Base-by-base conservation (phyloP, 306 rosid genomes). In the Cicer judaicum region DNA sequence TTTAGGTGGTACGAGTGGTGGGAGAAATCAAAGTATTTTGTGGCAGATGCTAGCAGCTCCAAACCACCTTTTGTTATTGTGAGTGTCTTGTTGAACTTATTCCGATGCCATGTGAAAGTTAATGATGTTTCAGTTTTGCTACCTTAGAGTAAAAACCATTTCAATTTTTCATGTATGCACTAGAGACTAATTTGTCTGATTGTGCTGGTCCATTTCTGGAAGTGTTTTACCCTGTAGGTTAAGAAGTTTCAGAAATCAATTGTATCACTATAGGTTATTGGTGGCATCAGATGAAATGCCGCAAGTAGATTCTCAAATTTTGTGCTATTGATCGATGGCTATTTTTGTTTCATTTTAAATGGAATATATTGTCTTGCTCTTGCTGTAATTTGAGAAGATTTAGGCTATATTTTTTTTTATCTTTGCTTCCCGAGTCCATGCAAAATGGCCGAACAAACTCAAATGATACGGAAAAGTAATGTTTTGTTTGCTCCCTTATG, bases 1-100 rank as follows among this genome's bases (percentile, higher is more conserved):
- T 70, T 48, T 78, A 94, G 99, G 93, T 94, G 99, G 99, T 94
- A 94, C 60, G 84, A 75, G 15, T 92, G 96, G 97, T 94, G 98
- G 99, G 99, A 94, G 89, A 80, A 94, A 49, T 81, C 97, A 7
- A 80, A 80, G 7, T 86, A 41, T 66, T 94, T 92, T 77, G 93
- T 84, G 75, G 96, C 98, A 72, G 96, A 94, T 77, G 89, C 88
- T 39, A 89, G 74, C 70, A 88, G 99, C 96, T 64, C 91, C 65
- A 94, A 94, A 76, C 89, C 89, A 8, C 86, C 96, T 38, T 94
- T 94, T 82, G 89, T 86, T 56, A 92, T 92, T 80, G 99, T 94
- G 79, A 88, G 99, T 81, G 16, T 79, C 69, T 36, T 77, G 16
- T 7, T 68, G 76, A 53, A 48, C 47, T 74, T 70, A 24, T 78